Base-by-base conservation (phyloP, 2,329 filamentous ascomycete species). In the Coccinonectria pachysandricola region DNA sequence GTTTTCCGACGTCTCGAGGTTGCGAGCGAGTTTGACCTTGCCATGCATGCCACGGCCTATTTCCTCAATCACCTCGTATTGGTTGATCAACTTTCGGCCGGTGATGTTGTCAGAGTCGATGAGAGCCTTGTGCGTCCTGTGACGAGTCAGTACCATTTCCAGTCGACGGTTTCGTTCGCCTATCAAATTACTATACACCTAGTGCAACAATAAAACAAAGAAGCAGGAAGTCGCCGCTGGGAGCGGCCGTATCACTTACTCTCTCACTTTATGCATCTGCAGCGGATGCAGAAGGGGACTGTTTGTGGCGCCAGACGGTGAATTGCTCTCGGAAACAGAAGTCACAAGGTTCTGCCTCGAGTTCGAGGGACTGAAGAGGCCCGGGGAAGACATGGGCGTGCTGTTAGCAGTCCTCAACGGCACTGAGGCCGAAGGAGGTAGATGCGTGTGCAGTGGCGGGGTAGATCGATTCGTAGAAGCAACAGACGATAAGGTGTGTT, bases 21-120 rank as follows among this genome's bases (percentile, higher is more conserved):
- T 86, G 28, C 85, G 75, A 24, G 87, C 91, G 24, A 95, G 68
- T 59, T 98, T 98, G 49, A 98, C 91, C 61, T 96, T 98, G 48
- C 91, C 91, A 52, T 98, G 91, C 46, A 94, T 84, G 26, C 91
- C 91, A 33, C 91, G 80, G 29, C 91, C 91, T 28, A 98, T 83
- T 57, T 98, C 91, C 53, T 93, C 83, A 39, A 96, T 80, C 44
- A 98, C 84, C 56, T 95, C 85, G 59, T 98, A 98, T 50, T 95
- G 82, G 49, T 98, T 98, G 64, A 98, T 93, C 27, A 87, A 69
- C 60, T 98, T 98, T 37, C 91, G 83, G 32, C 91, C 91, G 5
- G 88, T 93, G 36, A 85, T 69, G 28, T 73, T 73, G 54, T 96
- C 86, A 36, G 87, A 78, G 48, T 96, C 88, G 42, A 95, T 84